These are phyloP conservation scores for Zarea fungicola DNA, from an alignment of 2,329 filamentous ascomycete genomes.

Conservation along the genomic window DNA sequence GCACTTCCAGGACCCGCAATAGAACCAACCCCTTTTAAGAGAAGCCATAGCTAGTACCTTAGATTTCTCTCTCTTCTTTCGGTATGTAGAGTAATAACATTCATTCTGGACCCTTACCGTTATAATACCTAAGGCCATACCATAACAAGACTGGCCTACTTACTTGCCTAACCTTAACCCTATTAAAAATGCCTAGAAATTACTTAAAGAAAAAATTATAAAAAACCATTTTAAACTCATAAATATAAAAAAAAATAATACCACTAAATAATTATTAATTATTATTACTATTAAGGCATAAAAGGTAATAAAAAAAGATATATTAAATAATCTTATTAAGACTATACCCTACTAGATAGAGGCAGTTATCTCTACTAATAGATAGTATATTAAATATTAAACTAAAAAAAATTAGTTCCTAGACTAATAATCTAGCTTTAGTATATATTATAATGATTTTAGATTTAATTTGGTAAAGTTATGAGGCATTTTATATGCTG, in stretches of 20 bases:
- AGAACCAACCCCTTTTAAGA: too few relatives aligned
- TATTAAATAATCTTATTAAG: background rate
- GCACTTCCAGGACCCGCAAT: too few relatives aligned
- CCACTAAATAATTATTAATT: background rate
- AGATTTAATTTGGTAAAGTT: background rate
- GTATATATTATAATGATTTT: background rate
- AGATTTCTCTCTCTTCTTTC: too few relatives aligned
- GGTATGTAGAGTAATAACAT: too few relatives aligned
- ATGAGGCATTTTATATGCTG: background rate
- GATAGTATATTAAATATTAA: background rate
- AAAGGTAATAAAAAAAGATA: background rate
- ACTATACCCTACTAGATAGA: background rate
- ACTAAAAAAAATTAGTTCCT: background rate
- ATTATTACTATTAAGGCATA: background rate
- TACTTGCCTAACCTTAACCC: background rate
- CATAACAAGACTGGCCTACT: background rate
- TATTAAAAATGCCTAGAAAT: background rate
- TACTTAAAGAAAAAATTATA: background rate
- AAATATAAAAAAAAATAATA: background rate
- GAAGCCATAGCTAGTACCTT: too few relatives aligned
- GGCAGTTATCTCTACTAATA: background rate
- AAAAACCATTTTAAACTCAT: background rate
- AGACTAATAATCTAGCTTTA: background rate
- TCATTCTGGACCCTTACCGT: too few relatives aligned
- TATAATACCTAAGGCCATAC: too few relatives aligned